Base-by-base conservation (phyloP, 345 rosid genomes). In the Balakata baccata region DNA sequence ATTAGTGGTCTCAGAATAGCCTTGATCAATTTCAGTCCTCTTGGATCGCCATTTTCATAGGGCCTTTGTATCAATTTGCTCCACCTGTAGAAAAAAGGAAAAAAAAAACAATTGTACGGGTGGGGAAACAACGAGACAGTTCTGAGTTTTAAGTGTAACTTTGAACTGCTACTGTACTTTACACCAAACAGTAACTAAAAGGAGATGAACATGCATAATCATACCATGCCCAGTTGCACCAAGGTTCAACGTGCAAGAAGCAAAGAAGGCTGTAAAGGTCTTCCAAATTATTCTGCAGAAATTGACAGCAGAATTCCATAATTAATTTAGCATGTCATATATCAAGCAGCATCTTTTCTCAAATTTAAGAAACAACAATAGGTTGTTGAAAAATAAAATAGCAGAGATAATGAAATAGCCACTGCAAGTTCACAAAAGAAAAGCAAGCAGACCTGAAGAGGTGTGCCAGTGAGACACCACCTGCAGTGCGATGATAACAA, bases 381-480 rank as follows among this genome's bases (percentile, higher is more conserved):
- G 17, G 50, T 17, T 68, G 34, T 41, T 56, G 73, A 54, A 54
- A 56, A 43, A 58, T 16, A 0, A 43, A 17, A 64, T 9, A 64
- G 47, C 51, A 7, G 50, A n/a, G 10, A 18, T 8, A 3, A 43
- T n/a, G 16, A 64, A 64, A 64, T n/a, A 64, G 34, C 34, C 34
- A 29, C 34, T 29, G 2, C 34, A 29, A 29, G 2, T 29, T 29
- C 34, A 29, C 2, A 29, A 29, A 29, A 29, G 34, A 29, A 29
- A 13, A 56, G 47, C 57, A 11, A 16, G 51, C 16, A 73, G 64
- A 88, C 92, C 86, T 88, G 90, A 68, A 90, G 72, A 12, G 92
- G 96, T 72, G 96, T 90, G 75, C 92, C 89, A 12, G 91, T 86
- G 37, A 88, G 87, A 81, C 96, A 88, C 96, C 96, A 90, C 20